Evolutionary conservation across 2,329 filamentous ascomycete species (phyloP).

Genomic region (Aspergillus chevalieri): DNA sequence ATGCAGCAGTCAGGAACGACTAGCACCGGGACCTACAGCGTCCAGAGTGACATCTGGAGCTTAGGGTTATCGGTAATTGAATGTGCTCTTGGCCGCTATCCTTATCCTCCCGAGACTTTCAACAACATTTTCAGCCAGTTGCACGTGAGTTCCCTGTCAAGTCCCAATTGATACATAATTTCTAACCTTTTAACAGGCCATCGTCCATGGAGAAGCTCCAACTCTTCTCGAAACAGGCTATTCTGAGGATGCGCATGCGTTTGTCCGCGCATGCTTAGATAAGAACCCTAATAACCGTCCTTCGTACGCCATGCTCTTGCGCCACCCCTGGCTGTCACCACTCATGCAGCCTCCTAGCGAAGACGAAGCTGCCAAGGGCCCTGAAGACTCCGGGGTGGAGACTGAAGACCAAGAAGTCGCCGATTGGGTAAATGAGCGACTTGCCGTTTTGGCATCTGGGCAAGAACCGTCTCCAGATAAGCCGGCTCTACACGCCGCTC

Average conservation of each 20-base stretch:
- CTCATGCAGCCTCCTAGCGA: constrained; percentile 73
- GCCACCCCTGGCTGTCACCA: constrained; percentile 78
- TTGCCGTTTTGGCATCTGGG: constrained; percentile 49
- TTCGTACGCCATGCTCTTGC: constrained; percentile 83
- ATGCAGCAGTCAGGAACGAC: constrained; percentile 64
- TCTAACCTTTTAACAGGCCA: constrained; percentile 58
- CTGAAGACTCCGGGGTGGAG: constrained; percentile 30
- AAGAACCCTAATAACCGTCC: constrained; percentile 89
- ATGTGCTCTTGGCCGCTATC: constrained; percentile 88
- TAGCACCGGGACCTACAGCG: constrained; percentile 82
- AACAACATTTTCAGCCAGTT: constrained; percentile 98
- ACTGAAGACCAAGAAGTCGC: constrained; percentile 77
- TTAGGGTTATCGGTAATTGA: constrained; percentile 91
- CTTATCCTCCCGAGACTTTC: constrained; percentile 94
- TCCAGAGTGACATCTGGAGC: constrained; percentile 98
- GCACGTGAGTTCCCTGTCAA: constrained; percentile 61
- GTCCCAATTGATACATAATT: neutral
- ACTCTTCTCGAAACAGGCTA: constrained; percentile 73
- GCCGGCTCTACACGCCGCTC: constrained; percentile 82
- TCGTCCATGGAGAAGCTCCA: constrained; percentile 94
- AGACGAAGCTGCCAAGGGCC: constrained; percentile 42
- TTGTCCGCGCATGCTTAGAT: constrained; percentile 83
- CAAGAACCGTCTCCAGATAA: constrained; percentile 66
- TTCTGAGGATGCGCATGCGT: constrained; percentile 73
- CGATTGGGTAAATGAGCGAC: constrained; percentile 66